Percentiles rank a stretch among this genome's conserved stretches.
Evolutionary conservation across 83 land plant genomes (phyloP).

Genomic region (Diphasiastrum complanatum): DNA sequence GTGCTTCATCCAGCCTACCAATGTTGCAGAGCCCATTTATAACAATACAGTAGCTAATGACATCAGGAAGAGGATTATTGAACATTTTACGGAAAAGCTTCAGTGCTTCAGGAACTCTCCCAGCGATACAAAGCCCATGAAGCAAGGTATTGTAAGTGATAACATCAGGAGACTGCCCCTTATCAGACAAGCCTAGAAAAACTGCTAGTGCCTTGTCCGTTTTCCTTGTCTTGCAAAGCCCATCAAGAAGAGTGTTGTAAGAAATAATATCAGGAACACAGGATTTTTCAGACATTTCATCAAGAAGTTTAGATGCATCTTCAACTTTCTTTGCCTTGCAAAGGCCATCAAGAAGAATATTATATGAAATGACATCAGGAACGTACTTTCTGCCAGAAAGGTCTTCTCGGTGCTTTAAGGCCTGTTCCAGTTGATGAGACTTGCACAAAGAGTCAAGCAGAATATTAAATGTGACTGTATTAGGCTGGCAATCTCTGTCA

Average conservation of each 20-base stretch:
- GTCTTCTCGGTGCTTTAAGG: conserved; percentile 53
- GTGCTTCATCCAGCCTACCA: too few species aligned
- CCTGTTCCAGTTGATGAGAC: conserved; percentile 50
- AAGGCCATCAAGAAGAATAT: conserved; percentile 51
- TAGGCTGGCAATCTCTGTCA: conserved; percentile 44
- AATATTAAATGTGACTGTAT: conserved; percentile 50
- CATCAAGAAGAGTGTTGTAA: conserved; percentile 46
- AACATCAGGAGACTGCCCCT: conserved; percentile 32
- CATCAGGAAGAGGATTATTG: conserved; percentile 5
- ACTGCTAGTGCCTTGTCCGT: conserved; percentile 43
- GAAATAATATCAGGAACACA: conserved; percentile 40
- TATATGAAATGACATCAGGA: conserved; percentile 52
- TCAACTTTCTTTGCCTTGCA: conserved; percentile 45
- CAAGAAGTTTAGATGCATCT: conserved; percentile 49
- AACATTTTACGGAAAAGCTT: conserved; percentile 38
- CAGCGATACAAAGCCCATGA: conserved; percentile 31
- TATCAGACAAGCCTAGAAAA: conserved; percentile 38
- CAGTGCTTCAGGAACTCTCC: conserved; percentile 42
- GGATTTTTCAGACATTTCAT: conserved; percentile 39
- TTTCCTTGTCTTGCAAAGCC: conserved; percentile 43
- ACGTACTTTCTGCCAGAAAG: conserved; percentile 50
- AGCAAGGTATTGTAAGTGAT: conserved; percentile 37
- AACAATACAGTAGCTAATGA: too few species aligned
- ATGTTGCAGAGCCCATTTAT: too few species aligned
- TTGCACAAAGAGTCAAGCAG: conserved; percentile 48